A percentile compares a stretch with the other conserved stretches of the same genome.
These are phyloP conservation scores for Colletotrichum viniferum DNA, from an alignment of 2,329 filamentous ascomycete species.

Conservation along the genomic window DNA sequence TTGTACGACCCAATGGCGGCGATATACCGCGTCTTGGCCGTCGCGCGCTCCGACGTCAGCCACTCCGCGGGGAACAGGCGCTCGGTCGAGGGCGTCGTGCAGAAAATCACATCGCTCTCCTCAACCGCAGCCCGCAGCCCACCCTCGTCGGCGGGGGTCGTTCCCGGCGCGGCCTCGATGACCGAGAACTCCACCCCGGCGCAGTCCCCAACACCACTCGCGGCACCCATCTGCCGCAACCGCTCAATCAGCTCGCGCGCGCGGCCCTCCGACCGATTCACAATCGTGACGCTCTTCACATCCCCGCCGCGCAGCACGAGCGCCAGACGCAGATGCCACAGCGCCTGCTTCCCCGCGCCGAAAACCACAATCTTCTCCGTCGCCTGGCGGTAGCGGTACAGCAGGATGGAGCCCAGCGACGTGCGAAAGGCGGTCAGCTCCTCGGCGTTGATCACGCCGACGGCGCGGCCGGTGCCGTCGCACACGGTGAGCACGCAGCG, in stretches of 20 bases:
- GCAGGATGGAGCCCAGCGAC: conserved; percentile 47
- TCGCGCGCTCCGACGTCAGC: conserved; percentile 18
- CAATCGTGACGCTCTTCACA: conserved; percentile 32
- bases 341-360: conserved; percentile 32
- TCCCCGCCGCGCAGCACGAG: conserved; percentile 50
- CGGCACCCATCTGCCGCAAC: conserved; percentile 25
- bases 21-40: conserved; percentile 29
- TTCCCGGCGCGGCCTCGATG: conserved; percentile 5
- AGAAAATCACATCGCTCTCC: conserved; percentile 33
- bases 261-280: conserved; percentile 33
- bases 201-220: conserved; percentile 2
- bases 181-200: not conserved
- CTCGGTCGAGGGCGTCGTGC: conserved; percentile 32
- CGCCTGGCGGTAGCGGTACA: conserved; percentile 18
- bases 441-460: conserved; percentile 68
- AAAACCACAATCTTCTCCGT: conserved; percentile 28
- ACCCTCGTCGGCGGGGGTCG: conserved; percentile 20
- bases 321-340: conserved; percentile 73
- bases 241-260: conserved; percentile 9
- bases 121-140: conserved; percentile 17
- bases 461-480: conserved; percentile 42
- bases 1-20: conserved; percentile 35
- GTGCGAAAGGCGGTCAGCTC: conserved; percentile 75
- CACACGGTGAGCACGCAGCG: conserved; percentile 43
- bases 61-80: conserved; percentile 30